Base-by-base conservation (phyloP, 129 eudicot genomes). In the Artemisia annua region DNA sequence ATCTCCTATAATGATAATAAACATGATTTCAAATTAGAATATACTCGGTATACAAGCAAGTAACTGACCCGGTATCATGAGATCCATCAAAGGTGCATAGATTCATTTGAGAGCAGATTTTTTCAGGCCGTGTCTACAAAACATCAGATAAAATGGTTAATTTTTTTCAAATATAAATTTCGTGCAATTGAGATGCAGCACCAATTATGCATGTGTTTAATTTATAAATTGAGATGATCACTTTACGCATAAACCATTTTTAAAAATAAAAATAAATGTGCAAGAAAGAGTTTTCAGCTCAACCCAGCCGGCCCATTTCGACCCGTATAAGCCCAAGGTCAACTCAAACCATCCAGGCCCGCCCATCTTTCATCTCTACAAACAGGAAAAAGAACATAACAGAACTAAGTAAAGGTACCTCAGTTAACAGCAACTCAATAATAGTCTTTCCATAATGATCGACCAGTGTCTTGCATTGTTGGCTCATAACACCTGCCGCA, bases 401-500 rank as follows among this genome's bases (percentile, higher is more conserved):
- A 55, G 76, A 44, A 69, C 10, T 12, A 17, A 30, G n/a, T 22
- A 22, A 2, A 61, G 26, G 39, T 82, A 94, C 99, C 96, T 90
- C 76, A 17, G 86, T 56, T 61, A 84, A 62, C 43, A 94, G 79
- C 91, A 86, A 39, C 1, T 95, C 91, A 71, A 95, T 44, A 14
- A 95, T 90, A 59, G 78, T 73, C 78, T 86, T 80, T 51, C 99
- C 99, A 76, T 88, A 90, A 20, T 81, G 76, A 11, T 81, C 64
- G 60, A 95, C 89, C 19, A 95, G 81, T 18, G 94, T 35, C 82
- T 86, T 95, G 86, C 99, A 95, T 82, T 95, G 91, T 73, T 83
- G 86, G 86, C 96, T 95, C 67, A 88, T 74, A 54, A 95, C 78
- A n/a, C 99, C 99, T 24, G 86, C 48, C 68, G 99, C 99, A 48